phyloP scores from a whole-genome alignment of 352 stramenopile species.

The Phytophthora sojae region DNA sequence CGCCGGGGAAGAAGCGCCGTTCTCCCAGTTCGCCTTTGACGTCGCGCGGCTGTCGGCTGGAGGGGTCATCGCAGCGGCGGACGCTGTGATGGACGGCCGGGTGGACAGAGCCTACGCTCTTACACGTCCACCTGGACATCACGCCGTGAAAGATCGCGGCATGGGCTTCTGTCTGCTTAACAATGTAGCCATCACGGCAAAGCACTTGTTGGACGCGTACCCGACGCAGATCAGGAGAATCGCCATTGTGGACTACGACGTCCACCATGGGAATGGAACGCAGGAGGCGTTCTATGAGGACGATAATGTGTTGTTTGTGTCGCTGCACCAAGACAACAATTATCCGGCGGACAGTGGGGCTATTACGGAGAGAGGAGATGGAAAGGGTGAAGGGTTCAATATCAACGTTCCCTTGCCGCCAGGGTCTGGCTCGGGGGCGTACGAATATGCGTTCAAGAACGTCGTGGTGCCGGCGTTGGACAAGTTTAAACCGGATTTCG shows the following conservation, averaged over 20 bases:
- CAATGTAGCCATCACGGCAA: slow-evolving; percentile 71
- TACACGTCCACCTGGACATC: slow-evolving; percentile 77
- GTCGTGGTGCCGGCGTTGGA: slow-evolving; percentile 76
- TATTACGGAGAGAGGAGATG: slow-evolving; percentile 47
- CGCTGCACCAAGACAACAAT: slow-evolving; percentile 85
- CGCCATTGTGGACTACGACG: slow-evolving; percentile 96
- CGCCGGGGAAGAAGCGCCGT: slow-evolving; percentile 73
- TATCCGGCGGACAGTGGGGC: slow-evolving; percentile 72
- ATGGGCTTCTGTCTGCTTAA: slow-evolving; percentile 85
- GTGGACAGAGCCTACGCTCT: slow-evolving; percentile 68
- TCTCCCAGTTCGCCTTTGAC: slow-evolving; percentile 76
- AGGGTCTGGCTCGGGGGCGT: slow-evolving; percentile 76
- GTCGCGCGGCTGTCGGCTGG: slow-evolving; percentile 79
- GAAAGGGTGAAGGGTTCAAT: slow-evolving; percentile 57
- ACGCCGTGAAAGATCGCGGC: slow-evolving; percentile 55
- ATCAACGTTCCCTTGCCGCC: slow-evolving; percentile 91
- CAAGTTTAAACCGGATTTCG: slow-evolving; percentile 81
- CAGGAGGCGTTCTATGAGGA: slow-evolving; percentile 92
- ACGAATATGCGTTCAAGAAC: slow-evolving; percentile 68
- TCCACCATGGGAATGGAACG: slow-evolving; percentile 97
- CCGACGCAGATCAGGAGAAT: slow-evolving; percentile 80
- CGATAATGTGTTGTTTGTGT: slow-evolving; percentile 76
- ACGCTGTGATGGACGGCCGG: slow-evolving; percentile 57
- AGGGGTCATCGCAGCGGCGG: slow-evolving; percentile 63
- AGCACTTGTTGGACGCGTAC: slow-evolving; percentile 65